Evolutionary conservation across 2,329 filamentous ascomycete species (phyloP), one percentile per base, ranked within the genome.

Genomic region (Colletotrichum gigasporum): DNA sequence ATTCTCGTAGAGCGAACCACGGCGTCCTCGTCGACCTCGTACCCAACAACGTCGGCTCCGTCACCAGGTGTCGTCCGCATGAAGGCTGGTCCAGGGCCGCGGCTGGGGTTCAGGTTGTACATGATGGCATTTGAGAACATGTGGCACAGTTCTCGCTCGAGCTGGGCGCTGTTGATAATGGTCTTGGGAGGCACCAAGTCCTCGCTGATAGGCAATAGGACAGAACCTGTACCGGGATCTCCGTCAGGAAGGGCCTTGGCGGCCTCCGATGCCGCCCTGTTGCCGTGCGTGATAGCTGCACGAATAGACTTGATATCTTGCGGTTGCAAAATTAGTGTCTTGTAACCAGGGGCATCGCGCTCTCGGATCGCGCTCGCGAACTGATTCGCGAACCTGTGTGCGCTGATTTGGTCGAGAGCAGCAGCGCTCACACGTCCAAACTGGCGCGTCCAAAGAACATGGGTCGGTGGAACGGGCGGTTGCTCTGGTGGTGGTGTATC

Each of bases 61-160:
- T 82, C 82, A 12, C 20, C 64, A 5, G 16, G 35, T 61, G 74
- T 77, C 51, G 69, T 68, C 70, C 59, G 78, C 71, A 86, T 75
- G 68, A 94, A 91, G 0, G 83, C 80, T 2, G 84, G 81, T 0
- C 90, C 90, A 9, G 91, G 88, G 0, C 91, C 91, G 24, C 90
- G 87, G 69, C 91, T 83, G 0, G 91, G 89, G 67, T 97, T 93
- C 0, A 92, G 90, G 71, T 98, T 98, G 82, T 97, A 99, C 96
- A 99, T 98, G 77, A 97, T 91, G 16, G 96, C 95, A 72, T 98
- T 98, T 69, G 94, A 93, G 76, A 98, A 97, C 92, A 98, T 97
- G 71, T 96, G 92, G 71, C 96, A 93, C 10, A 98, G 82, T 75
- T 98, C 95, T 69, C 94, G 93, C 77, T 98, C 95, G 14, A 98